phyloP scores from a whole-genome alignment of 2,329 filamentous ascomycete genomes.

The Colletotrichum destructivum region DNA sequence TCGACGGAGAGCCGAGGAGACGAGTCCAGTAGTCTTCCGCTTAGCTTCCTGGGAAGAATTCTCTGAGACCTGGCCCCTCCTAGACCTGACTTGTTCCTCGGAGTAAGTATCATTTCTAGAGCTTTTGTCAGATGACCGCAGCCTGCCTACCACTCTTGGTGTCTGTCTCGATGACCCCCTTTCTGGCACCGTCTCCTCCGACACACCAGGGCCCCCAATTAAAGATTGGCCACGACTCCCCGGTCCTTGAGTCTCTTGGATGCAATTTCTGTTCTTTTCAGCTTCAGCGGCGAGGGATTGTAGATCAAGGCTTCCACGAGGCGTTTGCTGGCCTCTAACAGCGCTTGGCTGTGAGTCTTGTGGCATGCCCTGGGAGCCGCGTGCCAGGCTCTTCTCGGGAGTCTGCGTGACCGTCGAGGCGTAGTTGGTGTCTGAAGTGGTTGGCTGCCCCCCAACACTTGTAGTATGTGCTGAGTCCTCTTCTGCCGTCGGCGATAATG shows the following conservation, averaged over 20 bases:
- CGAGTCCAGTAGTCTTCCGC: constrained; percentile 5
- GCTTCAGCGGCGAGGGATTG: too few species aligned
- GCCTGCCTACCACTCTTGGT: not conserved
- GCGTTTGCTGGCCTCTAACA: not conserved
- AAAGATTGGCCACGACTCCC: not conserved
- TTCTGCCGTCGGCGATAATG: constrained; percentile 50
- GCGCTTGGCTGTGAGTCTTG: not conserved
- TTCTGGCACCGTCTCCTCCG: constrained; percentile 47
- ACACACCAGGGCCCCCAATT: constrained; percentile 40
- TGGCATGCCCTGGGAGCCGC: not conserved
- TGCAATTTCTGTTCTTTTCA: not conserved
- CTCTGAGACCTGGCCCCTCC: not conserved
- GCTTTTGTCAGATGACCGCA: not conserved
- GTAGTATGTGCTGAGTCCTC: constrained; percentile 44
- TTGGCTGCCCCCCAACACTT: not conserved
- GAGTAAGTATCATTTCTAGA: not conserved
- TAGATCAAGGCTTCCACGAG: not conserved
- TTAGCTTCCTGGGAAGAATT: not conserved
- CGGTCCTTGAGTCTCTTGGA: not conserved
- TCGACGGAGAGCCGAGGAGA: constrained; percentile 24
- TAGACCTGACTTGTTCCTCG: not conserved
- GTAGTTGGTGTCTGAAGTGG: not conserved
- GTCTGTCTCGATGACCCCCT: constrained; percentile 48
- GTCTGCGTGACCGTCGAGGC: not conserved
- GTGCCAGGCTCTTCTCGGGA: not conserved